Conservation (phyloP, 2,329 filamentous ascomycete genomes). For the Venturia carpophila region DNA sequence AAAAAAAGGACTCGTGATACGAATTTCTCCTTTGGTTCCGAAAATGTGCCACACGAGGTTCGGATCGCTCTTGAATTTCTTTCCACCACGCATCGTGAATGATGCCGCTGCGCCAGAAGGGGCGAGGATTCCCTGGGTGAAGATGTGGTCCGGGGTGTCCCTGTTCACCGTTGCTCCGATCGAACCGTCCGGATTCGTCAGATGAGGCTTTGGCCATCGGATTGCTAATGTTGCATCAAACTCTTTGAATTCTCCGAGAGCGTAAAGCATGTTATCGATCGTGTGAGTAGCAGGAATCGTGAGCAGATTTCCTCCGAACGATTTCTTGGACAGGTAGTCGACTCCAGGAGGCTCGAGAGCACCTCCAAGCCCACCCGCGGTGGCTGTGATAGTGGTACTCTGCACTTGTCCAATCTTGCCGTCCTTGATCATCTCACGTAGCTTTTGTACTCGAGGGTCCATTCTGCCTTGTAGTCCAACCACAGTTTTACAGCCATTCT, state of each 20-base stretch:
- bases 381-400: slow-evolving; percentile 28
- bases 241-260: slow-evolving; percentile 40
- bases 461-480: slow-evolving; percentile 43
- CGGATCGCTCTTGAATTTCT: slow-evolving; percentile 42
- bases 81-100: slow-evolving; percentile 42
- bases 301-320: slow-evolving; percentile 38
- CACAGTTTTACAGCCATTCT: slow-evolving; percentile 37
- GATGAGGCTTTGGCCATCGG: slow-evolving; percentile 27
- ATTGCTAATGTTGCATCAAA: slow-evolving; percentile 36
- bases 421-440: slow-evolving; percentile 36
- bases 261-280: slow-evolving; percentile 40
- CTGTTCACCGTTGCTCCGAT: slow-evolving; percentile 31
- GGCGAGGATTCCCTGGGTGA: slow-evolving; percentile 33
- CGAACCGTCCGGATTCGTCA: slow-evolving; percentile 30
- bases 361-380: slow-evolving; percentile 23
- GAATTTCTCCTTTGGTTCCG: slow-evolving; percentile 38
- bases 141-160: slow-evolving; percentile 41
- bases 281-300: slow-evolving; percentile 33
- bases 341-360: slow-evolving; percentile 24
- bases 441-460: slow-evolving; percentile 33
- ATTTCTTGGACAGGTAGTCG: slow-evolving; percentile 43
- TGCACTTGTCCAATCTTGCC: slow-evolving; percentile 40
- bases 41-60: slow-evolving; percentile 44
- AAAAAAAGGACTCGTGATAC: slow-evolving; percentile 31
- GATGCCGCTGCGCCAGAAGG: slow-evolving; percentile 36